phyloP scores from a whole-genome alignment of 805 yeast genomes.

The Metschnikowia bowlesiae region DNA sequence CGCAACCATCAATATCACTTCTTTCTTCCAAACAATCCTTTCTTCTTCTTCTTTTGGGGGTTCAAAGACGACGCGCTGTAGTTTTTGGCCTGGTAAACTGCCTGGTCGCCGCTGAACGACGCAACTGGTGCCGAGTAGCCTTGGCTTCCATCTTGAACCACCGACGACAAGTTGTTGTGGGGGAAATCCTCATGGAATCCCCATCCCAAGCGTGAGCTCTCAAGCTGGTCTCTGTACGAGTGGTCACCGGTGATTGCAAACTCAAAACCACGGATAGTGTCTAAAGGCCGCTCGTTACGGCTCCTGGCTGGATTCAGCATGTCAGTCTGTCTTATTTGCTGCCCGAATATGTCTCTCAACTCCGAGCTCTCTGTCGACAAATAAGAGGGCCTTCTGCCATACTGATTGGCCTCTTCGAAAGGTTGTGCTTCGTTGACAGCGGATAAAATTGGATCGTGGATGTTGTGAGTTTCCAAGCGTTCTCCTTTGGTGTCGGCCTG shows the following conservation, averaged over 20 bases:
- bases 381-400: slow-evolving; percentile 40
- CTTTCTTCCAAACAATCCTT: slow-evolving; percentile 73
- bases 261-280: slow-evolving; percentile 91
- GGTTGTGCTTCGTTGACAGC: slow-evolving; percentile 98
- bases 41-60: slow-evolving; percentile 57
- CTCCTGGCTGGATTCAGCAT: slow-evolving; percentile 89
- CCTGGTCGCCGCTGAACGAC: slow-evolving; percentile 38
- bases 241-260: slow-evolving; percentile 90
- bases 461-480: slow-evolving; percentile 10
- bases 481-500: slow-evolving; percentile 16
- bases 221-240: slow-evolving; percentile 73
- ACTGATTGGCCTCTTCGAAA: slow-evolving; percentile 61
- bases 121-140: slow-evolving; percentile 35
- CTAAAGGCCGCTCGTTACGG: slow-evolving; percentile 94
- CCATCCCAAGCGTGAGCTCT: slow-evolving; percentile 77
- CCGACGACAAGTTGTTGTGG: slow-evolving; percentile 38
- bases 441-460: slow-evolving; percentile 81
- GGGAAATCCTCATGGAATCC: slow-evolving; percentile 80
- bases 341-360: slow-evolving; percentile 81
- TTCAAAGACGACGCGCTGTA: slow-evolving; percentile 48
- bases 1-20: slow-evolving; percentile 15
- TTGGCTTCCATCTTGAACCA: slow-evolving; percentile 19
- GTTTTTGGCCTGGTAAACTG: slow-evolving; percentile 52
- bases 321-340: slow-evolving; percentile 72
- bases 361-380: slow-evolving; percentile 49